Evolutionary conservation across 176 grass and related monocot genomes (phyloP).

Genomic region (Triticum urartu): DNA sequence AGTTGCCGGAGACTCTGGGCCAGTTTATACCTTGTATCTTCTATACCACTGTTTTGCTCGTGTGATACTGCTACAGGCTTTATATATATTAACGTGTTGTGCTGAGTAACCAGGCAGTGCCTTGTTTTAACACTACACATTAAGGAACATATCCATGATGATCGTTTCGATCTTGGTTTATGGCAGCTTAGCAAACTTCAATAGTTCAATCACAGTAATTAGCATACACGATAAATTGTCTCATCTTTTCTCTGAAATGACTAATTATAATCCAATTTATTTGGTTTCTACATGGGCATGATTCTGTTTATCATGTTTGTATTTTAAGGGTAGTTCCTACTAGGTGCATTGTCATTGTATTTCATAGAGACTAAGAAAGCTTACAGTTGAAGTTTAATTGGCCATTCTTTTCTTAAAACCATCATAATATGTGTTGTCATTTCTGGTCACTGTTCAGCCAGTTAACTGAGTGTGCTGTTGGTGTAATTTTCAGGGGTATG

Average conservation of each 20-base stretch:
- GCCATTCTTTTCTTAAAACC: conserved; percentile 12
- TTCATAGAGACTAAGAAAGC: conserved; percentile 8
- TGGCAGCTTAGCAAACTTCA: background rate
- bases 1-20: background rate
- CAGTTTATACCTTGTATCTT: background rate
- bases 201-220: background rate
- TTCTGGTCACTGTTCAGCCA: background rate
- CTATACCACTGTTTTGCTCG: background rate
- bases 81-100: background rate
- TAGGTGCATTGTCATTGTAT: background rate
- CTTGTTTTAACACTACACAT: background rate
- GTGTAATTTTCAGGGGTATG: conserved; percentile 69
- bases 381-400: background rate
- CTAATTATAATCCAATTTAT: background rate
- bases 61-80: background rate
- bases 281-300: background rate
- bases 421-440: background rate
- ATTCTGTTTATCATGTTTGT: background rate
- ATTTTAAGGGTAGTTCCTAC: background rate
- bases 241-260: background rate
- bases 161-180: background rate
- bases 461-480: conserved; percentile 12
- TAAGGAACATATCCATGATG: background rate
- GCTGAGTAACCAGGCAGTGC: background rate
- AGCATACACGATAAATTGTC: background rate